Percentiles rank a stretch among this genome's conserved stretches.
Evolutionary conservation across 176 grass and related monocot species (phyloP).

Genomic region (Raddia guianensis): DNA sequence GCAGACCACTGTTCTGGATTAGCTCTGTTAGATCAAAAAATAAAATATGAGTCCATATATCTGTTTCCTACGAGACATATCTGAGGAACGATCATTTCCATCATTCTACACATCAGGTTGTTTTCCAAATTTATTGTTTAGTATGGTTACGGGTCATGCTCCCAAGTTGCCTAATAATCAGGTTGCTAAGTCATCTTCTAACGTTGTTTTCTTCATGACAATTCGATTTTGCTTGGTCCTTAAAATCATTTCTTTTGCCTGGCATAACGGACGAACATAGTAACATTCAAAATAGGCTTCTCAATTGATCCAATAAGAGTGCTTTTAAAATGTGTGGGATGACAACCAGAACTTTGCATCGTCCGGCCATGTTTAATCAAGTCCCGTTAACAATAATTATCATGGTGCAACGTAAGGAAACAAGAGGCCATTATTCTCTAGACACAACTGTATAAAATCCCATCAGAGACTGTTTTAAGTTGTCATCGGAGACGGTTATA

Average conservation of each 20-base stretch:
- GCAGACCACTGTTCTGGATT: neutral
- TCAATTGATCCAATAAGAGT: neutral
- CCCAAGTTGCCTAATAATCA: no score
- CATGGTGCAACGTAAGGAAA: neutral
- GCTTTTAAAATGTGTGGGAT: neutral
- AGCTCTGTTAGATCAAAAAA: neutral
- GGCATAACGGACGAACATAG: neutral
- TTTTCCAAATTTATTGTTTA: neutral
- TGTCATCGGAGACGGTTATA: no score
- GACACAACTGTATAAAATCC: no score
- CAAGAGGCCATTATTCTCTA: neutral
- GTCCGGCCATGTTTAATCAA: no score
- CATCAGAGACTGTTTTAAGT: no score
- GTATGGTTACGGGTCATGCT: no score
- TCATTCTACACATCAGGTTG: neutral
- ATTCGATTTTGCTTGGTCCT: neutral
- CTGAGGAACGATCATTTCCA: neutral
- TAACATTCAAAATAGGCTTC: neutral
- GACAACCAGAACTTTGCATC: no score
- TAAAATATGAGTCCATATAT: neutral
- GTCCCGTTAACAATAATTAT: neutral
- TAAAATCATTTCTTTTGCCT: neutral
- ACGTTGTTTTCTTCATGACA: neutral
- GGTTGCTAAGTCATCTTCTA: neutral
- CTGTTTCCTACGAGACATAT: neutral